Conservation (phyloP, 140 eudicot species). For the Anethum foeniculum region DNA sequence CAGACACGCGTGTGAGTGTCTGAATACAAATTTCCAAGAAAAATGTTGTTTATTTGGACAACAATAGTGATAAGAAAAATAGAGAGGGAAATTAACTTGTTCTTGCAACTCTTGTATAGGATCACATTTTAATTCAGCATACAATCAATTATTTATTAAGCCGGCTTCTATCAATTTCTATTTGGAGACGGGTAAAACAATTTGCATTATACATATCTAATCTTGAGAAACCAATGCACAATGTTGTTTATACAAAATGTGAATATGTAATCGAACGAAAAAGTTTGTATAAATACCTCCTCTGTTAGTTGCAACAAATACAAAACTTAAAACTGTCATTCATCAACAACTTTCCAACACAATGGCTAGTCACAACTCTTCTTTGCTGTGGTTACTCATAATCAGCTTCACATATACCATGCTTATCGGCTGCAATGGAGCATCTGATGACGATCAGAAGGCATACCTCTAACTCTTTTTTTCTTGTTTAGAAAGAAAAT, state of each 20-base stretch:
- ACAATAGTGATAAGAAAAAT: neutral
- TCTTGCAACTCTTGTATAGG: neutral
- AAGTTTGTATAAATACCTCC: neutral
- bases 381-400: constrained; percentile 8
- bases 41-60: neutral
- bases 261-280: neutral
- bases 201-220: neutral
- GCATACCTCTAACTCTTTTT: neutral
- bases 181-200: constrained; percentile 4
- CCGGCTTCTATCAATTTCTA: neutral
- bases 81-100: neutral
- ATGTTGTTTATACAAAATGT: neutral
- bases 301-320: neutral
- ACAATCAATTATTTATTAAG: neutral
- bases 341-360: neutral
- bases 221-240: constrained; percentile 15
- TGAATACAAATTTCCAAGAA: neutral
- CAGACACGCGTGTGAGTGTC: neutral
- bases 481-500: neutral
- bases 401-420: neutral
- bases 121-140: neutral
- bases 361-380: neutral
- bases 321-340: neutral
- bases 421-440: constrained; percentile 4
- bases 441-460: constrained; percentile 12